Percentiles rank a stretch among this genome's conserved stretches.
Evolutionary conservation across 2,329 filamentous ascomycete species (phyloP).

Genomic region (Neocucurbitaria cava): DNA sequence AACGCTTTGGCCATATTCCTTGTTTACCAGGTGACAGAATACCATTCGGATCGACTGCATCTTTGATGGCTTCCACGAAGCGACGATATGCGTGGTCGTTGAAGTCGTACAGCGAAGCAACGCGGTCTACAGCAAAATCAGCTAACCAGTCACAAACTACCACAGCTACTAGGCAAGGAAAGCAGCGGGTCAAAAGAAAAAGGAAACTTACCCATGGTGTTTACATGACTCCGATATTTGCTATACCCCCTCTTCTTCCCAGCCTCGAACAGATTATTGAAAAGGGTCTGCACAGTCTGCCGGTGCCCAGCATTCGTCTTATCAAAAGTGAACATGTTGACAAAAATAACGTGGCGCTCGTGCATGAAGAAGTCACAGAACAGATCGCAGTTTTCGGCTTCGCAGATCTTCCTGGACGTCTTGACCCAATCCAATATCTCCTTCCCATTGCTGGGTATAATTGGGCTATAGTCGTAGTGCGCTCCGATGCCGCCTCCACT

Average conservation of each 20-base stretch:
- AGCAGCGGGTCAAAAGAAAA: too few relatives aligned
- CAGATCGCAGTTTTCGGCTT: conserved; percentile 53
- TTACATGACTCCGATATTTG: conserved; percentile 42
- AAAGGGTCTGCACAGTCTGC: conserved; percentile 41
- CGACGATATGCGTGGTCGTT: conserved; percentile 40
- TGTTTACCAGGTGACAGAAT: conserved; percentile 42
- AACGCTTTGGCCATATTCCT: conserved; percentile 41
- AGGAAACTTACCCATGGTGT: conserved; percentile 35
- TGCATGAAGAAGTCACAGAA: conserved; percentile 60
- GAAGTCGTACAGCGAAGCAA: conserved; percentile 42
- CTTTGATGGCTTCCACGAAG: conserved; percentile 43
- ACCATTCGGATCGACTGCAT: conserved; percentile 41
- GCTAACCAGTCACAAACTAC: too few relatives aligned
- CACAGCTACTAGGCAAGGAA: too few relatives aligned
- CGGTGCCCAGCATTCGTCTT: conserved; percentile 52
- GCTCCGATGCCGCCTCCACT: conserved; percentile 37
- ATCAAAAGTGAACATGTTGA: conserved; percentile 59
- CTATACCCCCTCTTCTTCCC: conserved; percentile 39
- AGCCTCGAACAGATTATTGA: conserved; percentile 34
- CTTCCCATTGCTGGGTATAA: conserved; percentile 46
- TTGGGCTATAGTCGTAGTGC: conserved; percentile 43
- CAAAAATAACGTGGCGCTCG: conserved; percentile 55
- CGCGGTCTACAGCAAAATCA: conserved; percentile 27
- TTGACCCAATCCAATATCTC: conserved; percentile 53
- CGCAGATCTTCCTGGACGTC: conserved; percentile 52